Percentiles rank a stretch among this genome's conserved stretches.
phyloP scores from a whole-genome alignment of 2,329 filamentous ascomycete species.

The Paraphaeosphaeria minitans region DNA sequence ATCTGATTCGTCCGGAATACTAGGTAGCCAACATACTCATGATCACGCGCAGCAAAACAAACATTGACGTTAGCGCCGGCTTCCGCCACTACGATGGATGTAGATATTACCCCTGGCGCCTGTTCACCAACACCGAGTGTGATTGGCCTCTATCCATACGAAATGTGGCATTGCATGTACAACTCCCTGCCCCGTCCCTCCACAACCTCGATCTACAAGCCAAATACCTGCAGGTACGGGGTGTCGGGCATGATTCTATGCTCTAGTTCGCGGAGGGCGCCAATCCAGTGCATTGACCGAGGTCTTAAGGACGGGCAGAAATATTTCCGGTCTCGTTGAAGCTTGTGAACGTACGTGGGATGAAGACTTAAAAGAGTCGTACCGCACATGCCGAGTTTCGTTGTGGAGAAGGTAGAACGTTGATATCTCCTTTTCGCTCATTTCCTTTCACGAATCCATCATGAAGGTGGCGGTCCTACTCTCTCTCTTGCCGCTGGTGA shows the following conservation, averaged over 20 bases:
- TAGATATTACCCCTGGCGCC: slow-evolving; percentile 5
- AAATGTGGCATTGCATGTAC: background rate
- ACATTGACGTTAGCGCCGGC: background rate
- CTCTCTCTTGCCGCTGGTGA: slow-evolving; percentile 32
- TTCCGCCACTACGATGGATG: slow-evolving; percentile 1
- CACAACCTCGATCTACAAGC: background rate
- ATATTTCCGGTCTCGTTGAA: slow-evolving; percentile 1
- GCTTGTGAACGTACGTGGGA: slow-evolving; percentile 24
- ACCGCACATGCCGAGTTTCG: slow-evolving; percentile 1
- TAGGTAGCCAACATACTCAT: slow-evolving; percentile 7
- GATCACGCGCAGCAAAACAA: background rate
- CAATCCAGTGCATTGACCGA: slow-evolving; percentile 17
- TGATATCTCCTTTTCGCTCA: background rate
- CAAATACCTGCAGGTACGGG: slow-evolving; percentile 11
- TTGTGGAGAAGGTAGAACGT: slow-evolving; percentile 7
- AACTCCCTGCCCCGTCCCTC: background rate
- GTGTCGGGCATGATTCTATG: slow-evolving; percentile 4
- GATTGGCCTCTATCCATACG: background rate
- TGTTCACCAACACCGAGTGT: background rate
- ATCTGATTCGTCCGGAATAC: slow-evolving; percentile 17
- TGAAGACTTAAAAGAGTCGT: slow-evolving; percentile 11
- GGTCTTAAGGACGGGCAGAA: slow-evolving; percentile 17
- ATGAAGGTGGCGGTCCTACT: slow-evolving; percentile 38
- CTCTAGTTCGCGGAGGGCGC: background rate
- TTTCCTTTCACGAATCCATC: slow-evolving; percentile 13